Evolutionary conservation across 305 asterid species (phyloP).

Genomic region (Andrographis paniculata): DNA sequence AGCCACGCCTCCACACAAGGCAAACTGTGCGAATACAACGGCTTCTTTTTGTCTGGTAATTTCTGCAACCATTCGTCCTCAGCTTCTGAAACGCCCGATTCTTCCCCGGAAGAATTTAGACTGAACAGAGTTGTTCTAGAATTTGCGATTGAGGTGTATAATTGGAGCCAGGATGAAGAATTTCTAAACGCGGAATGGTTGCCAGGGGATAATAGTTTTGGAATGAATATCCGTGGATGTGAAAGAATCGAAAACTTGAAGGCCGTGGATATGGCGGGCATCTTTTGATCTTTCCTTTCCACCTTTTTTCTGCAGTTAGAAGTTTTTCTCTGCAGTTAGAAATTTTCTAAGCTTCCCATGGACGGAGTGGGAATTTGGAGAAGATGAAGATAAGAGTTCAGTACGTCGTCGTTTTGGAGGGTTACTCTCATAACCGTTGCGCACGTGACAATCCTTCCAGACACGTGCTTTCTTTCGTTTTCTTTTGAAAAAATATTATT

Average conservation of each 20-base stretch:
- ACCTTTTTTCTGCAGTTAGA: neutral
- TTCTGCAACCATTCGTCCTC: slow-evolving; percentile 81
- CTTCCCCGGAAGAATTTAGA: slow-evolving; percentile 45
- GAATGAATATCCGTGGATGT: slow-evolving; percentile 17
- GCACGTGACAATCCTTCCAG: neutral
- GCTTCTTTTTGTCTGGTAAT: slow-evolving; percentile 77
- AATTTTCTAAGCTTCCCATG: slow-evolving; percentile 1
- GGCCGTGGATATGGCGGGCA: slow-evolving; percentile 32
- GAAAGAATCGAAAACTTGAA: slow-evolving; percentile 24
- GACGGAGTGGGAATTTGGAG: slow-evolving; percentile 14
- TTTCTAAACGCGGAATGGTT: slow-evolving; percentile 27
- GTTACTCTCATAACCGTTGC: neutral
- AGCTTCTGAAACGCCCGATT: slow-evolving; percentile 32
- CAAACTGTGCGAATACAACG: slow-evolving; percentile 86
- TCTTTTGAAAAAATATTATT: no score
- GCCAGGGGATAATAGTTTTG: slow-evolving; percentile 22
- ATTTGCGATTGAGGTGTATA: slow-evolving; percentile 14
- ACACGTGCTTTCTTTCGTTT: no score
- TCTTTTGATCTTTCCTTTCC: slow-evolving; percentile 2
- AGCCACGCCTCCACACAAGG: slow-evolving; percentile 95
- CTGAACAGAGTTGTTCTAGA: slow-evolving; percentile 24
- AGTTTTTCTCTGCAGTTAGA: neutral
- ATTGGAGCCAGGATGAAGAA: slow-evolving; percentile 20
- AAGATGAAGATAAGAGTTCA: slow-evolving; percentile 33
- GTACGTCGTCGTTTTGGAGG: slow-evolving; percentile 22